Evolutionary conservation across 192 early-diverging fungal species (phyloP), one percentile per base, ranked within the genome.

Genomic region (Backusella mclennaniae): DNA sequence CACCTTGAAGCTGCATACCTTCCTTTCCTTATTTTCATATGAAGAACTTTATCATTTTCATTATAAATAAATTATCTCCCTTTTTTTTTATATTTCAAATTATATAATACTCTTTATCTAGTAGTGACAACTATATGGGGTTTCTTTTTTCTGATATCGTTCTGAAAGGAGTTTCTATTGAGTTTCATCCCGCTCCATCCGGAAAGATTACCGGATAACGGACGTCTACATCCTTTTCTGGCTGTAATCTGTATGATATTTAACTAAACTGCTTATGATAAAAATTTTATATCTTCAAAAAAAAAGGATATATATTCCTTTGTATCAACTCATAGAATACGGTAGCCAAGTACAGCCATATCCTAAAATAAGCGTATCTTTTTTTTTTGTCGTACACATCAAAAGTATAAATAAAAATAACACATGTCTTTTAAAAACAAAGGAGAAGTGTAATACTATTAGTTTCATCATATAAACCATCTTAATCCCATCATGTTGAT

Each of bases 111-210:
- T 59, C 26, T 21, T 26, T 59, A 26, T 8, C 21, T 59, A 11
- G 4, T 21, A 26, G 29, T 26, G 23, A 59, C 8, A 49, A 49
- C 46, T 5, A 49, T 0, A 49, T 49, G 46, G 46, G 46, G 6
- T 44, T 12, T 0, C 12, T 44, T 44, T 44, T 44, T 44, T 44
- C 14, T 15, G 6, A 36, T 33, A 68, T 26, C 23, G 42, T 35
- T 81, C 17, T 35, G 92, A 91, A 38, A 93, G 91, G 6, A 26
- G 63, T 0, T 78, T 95, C 35, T 81, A 82, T 98, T 59, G 21
- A 59, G 56, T 59, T 12, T 21, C 8, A 26, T 12, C 21, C 21
- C 56, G 56, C 46, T 49, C 17, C 46, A 49, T 49, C 46, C 42
- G 52, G 21, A 56, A n/a, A 56, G 52, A 56, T 56, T 56, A 56